A percentile compares a stretch with the other conserved stretches of the same genome.
These are phyloP conservation scores for Pedinophyceae sp. DNA, from an alignment of 139 green algal species.

Conservation along the genomic window DNA sequence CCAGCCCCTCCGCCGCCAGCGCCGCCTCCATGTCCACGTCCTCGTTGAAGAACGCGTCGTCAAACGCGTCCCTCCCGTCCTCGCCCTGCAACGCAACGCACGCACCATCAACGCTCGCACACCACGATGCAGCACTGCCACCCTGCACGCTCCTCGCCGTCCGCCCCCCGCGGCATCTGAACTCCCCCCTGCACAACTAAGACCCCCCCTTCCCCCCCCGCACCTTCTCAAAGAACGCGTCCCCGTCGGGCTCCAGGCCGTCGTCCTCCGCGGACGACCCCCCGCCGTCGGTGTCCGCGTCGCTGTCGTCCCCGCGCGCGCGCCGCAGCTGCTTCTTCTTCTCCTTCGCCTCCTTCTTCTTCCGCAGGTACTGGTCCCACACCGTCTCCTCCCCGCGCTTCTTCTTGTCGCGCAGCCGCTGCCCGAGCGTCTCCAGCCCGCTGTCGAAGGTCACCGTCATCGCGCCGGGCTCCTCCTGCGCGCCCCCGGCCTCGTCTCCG, in stretches of 20 bases:
- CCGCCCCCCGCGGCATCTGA: neutral
- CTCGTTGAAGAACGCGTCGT: slow-evolving; percentile 68
- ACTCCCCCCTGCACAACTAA: no score
- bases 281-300: slow-evolving; percentile 11
- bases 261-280: neutral
- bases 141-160: neutral
- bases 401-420: slow-evolving; percentile 46
- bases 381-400: slow-evolving; percentile 46
- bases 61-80: no score
- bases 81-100: no score
- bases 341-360: slow-evolving; percentile 14
- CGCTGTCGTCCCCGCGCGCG: slow-evolving; percentile 14
- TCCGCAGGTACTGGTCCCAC: slow-evolving; percentile 55
- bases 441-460: slow-evolving; percentile 53
- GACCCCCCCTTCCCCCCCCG: slow-evolving; percentile 1
- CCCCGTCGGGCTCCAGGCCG: slow-evolving; percentile 18
- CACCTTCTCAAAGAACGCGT: slow-evolving; percentile 60
- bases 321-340: slow-evolving; percentile 14
- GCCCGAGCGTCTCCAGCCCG: slow-evolving; percentile 58
- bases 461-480: slow-evolving; percentile 25
- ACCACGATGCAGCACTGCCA: no score
- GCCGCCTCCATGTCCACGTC: neutral
- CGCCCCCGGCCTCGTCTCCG: neutral
- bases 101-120: no score
- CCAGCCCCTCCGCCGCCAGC: slow-evolving; percentile 1